Conservation (phyloP, 345 rosid genomes). For the Gossypium mustelinum region DNA sequence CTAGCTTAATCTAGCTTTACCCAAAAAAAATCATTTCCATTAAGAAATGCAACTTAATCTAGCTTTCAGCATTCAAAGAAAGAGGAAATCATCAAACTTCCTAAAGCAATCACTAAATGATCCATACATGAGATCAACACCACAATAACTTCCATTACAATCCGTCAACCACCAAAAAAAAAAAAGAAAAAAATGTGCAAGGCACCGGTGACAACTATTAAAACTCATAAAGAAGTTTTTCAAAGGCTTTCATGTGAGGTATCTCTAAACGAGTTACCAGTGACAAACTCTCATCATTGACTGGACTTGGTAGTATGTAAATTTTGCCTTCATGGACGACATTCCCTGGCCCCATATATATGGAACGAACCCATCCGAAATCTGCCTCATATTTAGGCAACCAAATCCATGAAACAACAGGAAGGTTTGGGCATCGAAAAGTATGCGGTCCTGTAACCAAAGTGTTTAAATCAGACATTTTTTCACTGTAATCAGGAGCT, state of each 20-base stretch:
- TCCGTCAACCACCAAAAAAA: too few species aligned
- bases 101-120: too few species aligned
- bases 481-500: conserved; percentile 30
- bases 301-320: conserved; percentile 36
- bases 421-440: conserved; percentile 51
- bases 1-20: too few species aligned
- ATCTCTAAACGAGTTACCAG: background rate
- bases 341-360: conserved; percentile 42
- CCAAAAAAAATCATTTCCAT: too few species aligned
- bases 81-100: too few species aligned
- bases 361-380: conserved; percentile 54
- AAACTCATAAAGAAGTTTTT: background rate
- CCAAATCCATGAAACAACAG: conserved; percentile 39
- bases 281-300: background rate
- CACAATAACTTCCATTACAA: too few species aligned
- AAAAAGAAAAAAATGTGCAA: too few species aligned
- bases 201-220: background rate
- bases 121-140: too few species aligned
- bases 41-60: too few species aligned
- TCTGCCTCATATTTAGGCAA: conserved; percentile 49
- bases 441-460: conserved; percentile 19
- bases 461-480: conserved; percentile 14
- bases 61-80: too few species aligned
- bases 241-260: background rate
- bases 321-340: conserved; percentile 34